phyloP scores from a whole-genome alignment of 106 monocot species.

The Dioscorea dumetorum region DNA sequence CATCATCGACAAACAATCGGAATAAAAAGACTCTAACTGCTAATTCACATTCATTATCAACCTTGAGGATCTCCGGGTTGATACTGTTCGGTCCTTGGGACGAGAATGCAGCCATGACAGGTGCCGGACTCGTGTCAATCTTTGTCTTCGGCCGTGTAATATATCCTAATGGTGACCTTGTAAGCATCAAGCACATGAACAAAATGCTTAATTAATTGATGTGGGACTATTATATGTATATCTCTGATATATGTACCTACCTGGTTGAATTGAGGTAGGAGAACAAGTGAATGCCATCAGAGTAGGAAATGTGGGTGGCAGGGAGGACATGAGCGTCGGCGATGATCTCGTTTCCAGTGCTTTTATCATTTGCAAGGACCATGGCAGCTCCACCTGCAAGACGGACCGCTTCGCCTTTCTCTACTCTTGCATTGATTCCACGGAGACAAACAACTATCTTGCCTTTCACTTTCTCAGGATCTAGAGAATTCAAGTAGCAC shows the following conservation, averaged over 20 bases:
- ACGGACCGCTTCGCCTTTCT: slow-evolving; percentile 16
- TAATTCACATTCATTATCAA: neutral
- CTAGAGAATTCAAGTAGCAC: slow-evolving; percentile 21
- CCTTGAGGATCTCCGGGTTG: slow-evolving; percentile 43
- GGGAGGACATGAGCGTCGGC: slow-evolving; percentile 31
- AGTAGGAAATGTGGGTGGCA: slow-evolving; percentile 28
- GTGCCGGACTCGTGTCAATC: slow-evolving; percentile 38
- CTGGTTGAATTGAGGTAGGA: slow-evolving; percentile 36
- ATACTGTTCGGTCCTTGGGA: slow-evolving; percentile 52
- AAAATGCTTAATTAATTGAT: neutral
- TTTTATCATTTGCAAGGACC: slow-evolving; percentile 26
- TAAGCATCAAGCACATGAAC: neutral
- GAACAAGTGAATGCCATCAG: slow-evolving; percentile 21
- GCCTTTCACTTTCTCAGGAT: slow-evolving; percentile 31
- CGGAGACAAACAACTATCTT: slow-evolving; percentile 39
- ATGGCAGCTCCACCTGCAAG: slow-evolving; percentile 44
- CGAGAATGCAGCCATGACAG: slow-evolving; percentile 63
- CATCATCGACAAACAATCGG: neutral
- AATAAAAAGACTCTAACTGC: neutral
- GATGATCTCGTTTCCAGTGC: slow-evolving; percentile 20
- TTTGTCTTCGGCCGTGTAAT: slow-evolving; percentile 32
- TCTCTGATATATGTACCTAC: slow-evolving; percentile 9
- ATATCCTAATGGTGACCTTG: slow-evolving; percentile 25
- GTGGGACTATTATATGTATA: too few relatives aligned
- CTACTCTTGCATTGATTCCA: slow-evolving; percentile 10